Conservation (phyloP, 441 rosid species). For the Populus tomentosa region DNA sequence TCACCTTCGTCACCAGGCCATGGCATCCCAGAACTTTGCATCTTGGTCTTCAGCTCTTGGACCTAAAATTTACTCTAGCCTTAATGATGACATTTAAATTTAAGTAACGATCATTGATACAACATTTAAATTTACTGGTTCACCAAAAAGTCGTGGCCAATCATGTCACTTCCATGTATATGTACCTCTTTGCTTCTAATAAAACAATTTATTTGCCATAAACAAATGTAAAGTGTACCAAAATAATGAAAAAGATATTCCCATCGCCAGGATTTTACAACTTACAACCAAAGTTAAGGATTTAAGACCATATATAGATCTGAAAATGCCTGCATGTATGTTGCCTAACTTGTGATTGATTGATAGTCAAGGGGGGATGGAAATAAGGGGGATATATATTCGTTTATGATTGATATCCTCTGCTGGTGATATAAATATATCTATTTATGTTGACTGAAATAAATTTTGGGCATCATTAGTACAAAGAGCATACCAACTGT, state of each 20-base stretch:
- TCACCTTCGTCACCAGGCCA: conserved; percentile 99
- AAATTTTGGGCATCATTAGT: neutral
- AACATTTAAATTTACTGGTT: neutral
- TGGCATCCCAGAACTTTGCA: conserved; percentile 88
- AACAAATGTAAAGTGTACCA: neutral
- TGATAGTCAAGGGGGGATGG: neutral
- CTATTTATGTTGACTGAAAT: conserved; percentile 3
- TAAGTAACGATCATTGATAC: neutral
- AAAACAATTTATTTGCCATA: neutral
- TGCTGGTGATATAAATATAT: neutral
- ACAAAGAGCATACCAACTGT: conserved; percentile 58
- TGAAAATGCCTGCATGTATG: neutral
- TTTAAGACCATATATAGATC: conserved; percentile 5
- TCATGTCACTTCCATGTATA: neutral
- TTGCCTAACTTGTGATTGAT: neutral
- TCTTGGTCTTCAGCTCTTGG: conserved; percentile 73
- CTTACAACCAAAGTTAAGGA: conserved; percentile 1
- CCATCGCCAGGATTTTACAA: conserved; percentile 1
- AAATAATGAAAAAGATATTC: neutral
- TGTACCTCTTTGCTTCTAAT: neutral
- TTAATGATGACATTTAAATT: neutral
- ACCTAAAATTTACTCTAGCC: conserved; percentile 45
- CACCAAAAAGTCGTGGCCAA: neutral
- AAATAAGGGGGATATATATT: neutral
- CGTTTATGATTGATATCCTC: neutral